Evolutionary conservation across 2,329 filamentous ascomycete genomes (phyloP).

Genomic region (Clonostachys solani): DNA sequence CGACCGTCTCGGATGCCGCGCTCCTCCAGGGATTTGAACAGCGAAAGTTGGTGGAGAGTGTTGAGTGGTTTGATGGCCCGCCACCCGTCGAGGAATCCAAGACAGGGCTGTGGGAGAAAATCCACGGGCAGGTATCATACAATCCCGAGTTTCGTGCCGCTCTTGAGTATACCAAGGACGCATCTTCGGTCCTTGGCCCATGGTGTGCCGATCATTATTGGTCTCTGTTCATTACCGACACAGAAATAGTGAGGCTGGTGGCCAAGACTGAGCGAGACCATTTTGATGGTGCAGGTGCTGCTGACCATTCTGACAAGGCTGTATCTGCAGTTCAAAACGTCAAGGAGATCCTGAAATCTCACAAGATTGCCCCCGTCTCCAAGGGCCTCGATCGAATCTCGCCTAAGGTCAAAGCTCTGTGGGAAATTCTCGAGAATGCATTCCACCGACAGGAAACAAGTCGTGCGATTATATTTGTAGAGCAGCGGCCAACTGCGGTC

Average conservation of each 20-base stretch:
- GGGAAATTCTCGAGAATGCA: slow-evolving; percentile 53
- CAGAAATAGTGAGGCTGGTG: slow-evolving; percentile 57
- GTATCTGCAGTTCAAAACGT: slow-evolving; percentile 55
- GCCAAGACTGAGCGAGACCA: slow-evolving; percentile 41
- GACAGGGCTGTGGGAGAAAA: slow-evolving; percentile 58
- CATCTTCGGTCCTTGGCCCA: slow-evolving; percentile 64
- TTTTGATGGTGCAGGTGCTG: slow-evolving; percentile 8
- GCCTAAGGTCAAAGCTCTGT: slow-evolving; percentile 65
- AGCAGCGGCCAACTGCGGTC: slow-evolving; percentile 71
- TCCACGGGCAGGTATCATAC: slow-evolving; percentile 40
- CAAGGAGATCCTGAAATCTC: slow-evolving; percentile 46
- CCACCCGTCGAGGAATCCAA: slow-evolving; percentile 38
- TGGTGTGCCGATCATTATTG: slow-evolving; percentile 87
- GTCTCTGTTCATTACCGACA: slow-evolving; percentile 63
- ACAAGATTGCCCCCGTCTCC: slow-evolving; percentile 35
- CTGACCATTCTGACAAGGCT: slow-evolving; percentile 37
- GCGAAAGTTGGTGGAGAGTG: slow-evolving; percentile 43
- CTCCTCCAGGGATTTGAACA: slow-evolving; percentile 13
- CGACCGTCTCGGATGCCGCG: slow-evolving; percentile 54
- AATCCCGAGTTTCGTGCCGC: slow-evolving; percentile 46
- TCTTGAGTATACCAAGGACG: slow-evolving; percentile 54
- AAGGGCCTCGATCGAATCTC: slow-evolving; percentile 47
- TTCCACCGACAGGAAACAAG: slow-evolving; percentile 53
- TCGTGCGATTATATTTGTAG: slow-evolving; percentile 84
- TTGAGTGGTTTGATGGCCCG: slow-evolving; percentile 37